Evolutionary conservation across 129 eudicot species (phyloP), one percentile per base, ranked within the genome.

Genomic region (Flaveria ramosissima): DNA sequence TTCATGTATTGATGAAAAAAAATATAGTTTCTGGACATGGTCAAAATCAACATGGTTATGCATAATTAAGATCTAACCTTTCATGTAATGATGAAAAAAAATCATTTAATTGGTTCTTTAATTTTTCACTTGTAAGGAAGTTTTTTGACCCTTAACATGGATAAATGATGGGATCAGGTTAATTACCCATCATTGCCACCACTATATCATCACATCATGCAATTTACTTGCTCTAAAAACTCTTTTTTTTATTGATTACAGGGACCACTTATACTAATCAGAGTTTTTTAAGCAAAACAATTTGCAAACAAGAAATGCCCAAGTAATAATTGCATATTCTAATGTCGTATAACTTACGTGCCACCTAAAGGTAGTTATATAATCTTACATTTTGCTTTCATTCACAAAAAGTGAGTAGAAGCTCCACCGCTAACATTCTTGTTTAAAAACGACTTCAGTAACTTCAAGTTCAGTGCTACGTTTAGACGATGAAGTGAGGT

Each of bases 61-160:
- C 16, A 56, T 20, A 10, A 43, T 9, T 17, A 55, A 17, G 20
- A 55, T 55, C 2, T 52, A 8, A 6, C 47, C 19, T 39, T 73
- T 20, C 20, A 36, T 12, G 10, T 23, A 74, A 74, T 46, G n/a
- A 60, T 45, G 3, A 21, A 74, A 23, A 3, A 75, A 62, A 50
- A 23, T 24, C 16, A 45, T 43, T 63, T 48, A 2, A 45, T 3
- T 47, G 51, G 32, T 43, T 30, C 15, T 26, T 9, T n/a, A 42
- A 20, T 9, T 43, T 69, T 30, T 46, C 42, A 9, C 24, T 57
- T 77, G 19, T 65, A 23, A n/a, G n/a, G 17, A 13, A 16, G 20
- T 47, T 52, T 78, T 78, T 71, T 78, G 72, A 71, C 65, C 64
- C n/a, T 47, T 30, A 78, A 71, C 82, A 78, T 78, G 82, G 76